Conservation (phyloP, 257 asterid species). For the Echites panduratus region DNA sequence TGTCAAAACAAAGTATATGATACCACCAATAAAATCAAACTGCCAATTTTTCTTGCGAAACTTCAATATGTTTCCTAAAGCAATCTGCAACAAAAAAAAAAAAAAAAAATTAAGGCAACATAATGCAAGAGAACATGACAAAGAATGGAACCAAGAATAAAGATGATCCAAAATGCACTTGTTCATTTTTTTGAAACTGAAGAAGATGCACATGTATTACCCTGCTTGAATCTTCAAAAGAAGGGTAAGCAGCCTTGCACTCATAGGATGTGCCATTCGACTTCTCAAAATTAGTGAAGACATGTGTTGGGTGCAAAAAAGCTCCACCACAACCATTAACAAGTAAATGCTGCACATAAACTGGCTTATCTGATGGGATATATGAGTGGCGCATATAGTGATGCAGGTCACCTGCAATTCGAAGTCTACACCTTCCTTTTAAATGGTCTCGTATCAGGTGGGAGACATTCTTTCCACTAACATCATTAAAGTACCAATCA, state of each 20-base stretch:
- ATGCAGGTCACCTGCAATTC: constrained; percentile 95
- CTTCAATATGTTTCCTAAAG: constrained; percentile 93
- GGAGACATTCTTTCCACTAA: constrained; percentile 70
- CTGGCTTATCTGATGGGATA: constrained; percentile 76
- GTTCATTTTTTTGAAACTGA: too few species aligned
- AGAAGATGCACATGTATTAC: constrained; percentile 29
- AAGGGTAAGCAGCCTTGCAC: constrained; percentile 84
- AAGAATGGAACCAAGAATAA: too few species aligned
- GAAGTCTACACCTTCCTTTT: constrained; percentile 81
- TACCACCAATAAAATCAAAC: constrained; percentile 91
- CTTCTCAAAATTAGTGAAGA: constrained; percentile 63
- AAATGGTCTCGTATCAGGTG: constrained; percentile 79
- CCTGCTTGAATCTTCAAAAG: constrained; percentile 97
- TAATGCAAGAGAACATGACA: not conserved
- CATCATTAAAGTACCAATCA: constrained; percentile 84
- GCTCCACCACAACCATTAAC: constrained; percentile 99
- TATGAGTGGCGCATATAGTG: constrained; percentile 95
- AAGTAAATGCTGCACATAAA: constrained; percentile 75
- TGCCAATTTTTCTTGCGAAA: constrained; percentile 99
- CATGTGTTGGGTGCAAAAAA: constrained; percentile 97
- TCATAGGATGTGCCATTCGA: constrained; percentile 63
- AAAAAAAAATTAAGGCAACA: not conserved
- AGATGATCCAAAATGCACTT: too few species aligned
- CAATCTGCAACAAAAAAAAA: constrained; percentile 75
- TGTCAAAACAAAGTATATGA: constrained; percentile 75